Evolutionary conservation across 2,329 filamentous ascomycete species (phyloP), one percentile per base, ranked within the genome.

Genomic region (Penicillium brasilianum): DNA sequence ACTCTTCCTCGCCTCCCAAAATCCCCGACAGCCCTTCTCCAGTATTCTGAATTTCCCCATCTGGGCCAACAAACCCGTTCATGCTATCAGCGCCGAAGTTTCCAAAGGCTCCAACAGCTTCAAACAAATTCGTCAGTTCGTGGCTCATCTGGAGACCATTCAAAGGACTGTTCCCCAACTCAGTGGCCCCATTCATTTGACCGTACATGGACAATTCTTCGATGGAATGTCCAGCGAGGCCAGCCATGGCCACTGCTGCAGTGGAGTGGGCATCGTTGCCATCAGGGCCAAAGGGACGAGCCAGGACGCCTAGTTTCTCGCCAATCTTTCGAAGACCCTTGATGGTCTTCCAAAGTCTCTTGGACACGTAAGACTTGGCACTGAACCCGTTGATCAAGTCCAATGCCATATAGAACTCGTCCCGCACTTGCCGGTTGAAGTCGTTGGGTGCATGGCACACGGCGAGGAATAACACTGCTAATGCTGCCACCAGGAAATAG

Each of bases 361-460:
- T 86, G 22, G 84, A 85, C 16, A 88, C 83, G 66, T 84, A 86
- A 0, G 85, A 88, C 61, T 85, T 84, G 49, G 84, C 83, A 60
- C 84, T 87, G 62, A 89, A 84, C 3, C 84, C 84, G 36, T 86
- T 85, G 50, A 90, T 82, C 11, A 90, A 79, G 49, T 89, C 85
- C 3, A 89, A 80, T 0, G 87, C 87, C 80, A 87, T 86, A 76
- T 88, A 88, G 72, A 89, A 89, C 68, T 89, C 87, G 62, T 88
- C 85, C 13, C 86, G 82, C n/a, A 87, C 85, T 64, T 82, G 80
- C 7, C 81, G 77, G 62, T 83, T 86, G 71, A 88, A 89, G 9
- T 87, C 80, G 0, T 81, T 80, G 0, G 87, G 86, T 4, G 87
- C 86, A 72, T 89, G 87, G 18, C 84, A 86, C 1, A 89, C 87